Conservation (phyloP, 2,329 filamentous ascomycete genomes). For the Tolypocladium endophyticum region DNA sequence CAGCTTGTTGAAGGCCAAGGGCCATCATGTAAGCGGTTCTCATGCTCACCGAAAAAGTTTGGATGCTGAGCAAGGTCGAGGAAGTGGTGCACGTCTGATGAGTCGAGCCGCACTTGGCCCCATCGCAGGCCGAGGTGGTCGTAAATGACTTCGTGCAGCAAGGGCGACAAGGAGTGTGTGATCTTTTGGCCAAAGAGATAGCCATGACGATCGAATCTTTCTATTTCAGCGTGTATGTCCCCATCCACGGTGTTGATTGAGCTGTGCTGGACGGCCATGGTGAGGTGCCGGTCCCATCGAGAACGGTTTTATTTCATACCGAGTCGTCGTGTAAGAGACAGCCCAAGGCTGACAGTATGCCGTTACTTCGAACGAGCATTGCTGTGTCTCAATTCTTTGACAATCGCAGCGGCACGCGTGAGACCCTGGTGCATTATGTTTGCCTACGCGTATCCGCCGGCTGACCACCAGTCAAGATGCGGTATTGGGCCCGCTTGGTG, state of each 20-base stretch:
- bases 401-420: not conserved
- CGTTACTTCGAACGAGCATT: not conserved
- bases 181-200: conserved; percentile 50
- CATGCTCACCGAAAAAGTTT: conserved; percentile 48
- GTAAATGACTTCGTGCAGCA: conserved; percentile 45
- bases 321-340: not conserved
- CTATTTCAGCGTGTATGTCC: conserved; percentile 4
- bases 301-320: not conserved
- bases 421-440: not conserved
- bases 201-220: conserved; percentile 31
- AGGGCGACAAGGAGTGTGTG: conserved; percentile 42
- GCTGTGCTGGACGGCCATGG: not conserved
- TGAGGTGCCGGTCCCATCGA: not conserved
- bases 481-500: not conserved
- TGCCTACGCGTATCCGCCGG: not conserved
- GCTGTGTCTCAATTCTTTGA: not conserved
- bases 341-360: not conserved
- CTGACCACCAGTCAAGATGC: not conserved
- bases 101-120: conserved; percentile 42
- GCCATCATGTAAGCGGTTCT: not conserved
- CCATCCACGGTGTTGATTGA: not conserved
- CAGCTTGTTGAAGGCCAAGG: not conserved
- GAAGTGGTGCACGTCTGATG: conserved; percentile 36
- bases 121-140: conserved; percentile 37
- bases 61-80: conserved; percentile 42